Base-by-base conservation (phyloP, 805 yeast genomes). In the Wickerhamia fluorescens region DNA sequence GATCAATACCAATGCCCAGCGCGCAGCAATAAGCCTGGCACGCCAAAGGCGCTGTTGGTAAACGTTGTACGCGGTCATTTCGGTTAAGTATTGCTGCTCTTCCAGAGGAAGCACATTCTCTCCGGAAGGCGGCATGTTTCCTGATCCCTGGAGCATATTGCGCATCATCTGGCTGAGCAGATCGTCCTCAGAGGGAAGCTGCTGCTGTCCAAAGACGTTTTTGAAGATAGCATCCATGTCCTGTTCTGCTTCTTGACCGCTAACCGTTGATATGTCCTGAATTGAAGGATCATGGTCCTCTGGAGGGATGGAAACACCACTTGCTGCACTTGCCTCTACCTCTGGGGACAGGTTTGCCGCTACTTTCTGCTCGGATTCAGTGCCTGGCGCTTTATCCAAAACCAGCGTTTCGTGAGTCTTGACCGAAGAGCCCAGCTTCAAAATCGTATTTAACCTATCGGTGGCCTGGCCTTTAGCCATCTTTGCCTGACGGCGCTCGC, bases 401-500 rank as follows among this genome's bases (percentile, higher is more conserved):
- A 58, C 60, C n/a, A 49, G 58, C 0, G 48, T 6, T 6, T 48
- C 34, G 11, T 51, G 28, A 5, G 20, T 7, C 24, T 58, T 56
- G 17, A 59, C 60, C 3, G 66, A 58, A 2, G 63, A 51, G 5
- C 67, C 66, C 37, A 50, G 63, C 8, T 55, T 40, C 31, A 62
- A 47, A 14, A 63, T 63, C 15, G 34, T 66, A 37, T 68, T 72
- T 42, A 78, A 51, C 36, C 86, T 56, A 13, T 61, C 61, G 3
- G 71, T 45, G 13, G 76, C 79, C 25, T 68, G 68, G 4, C 78
- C 78, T 37, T 66, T 62, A 28, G 61, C 54, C 61, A 78, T 65
- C 47, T 75, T 77, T 37, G 80, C 77, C 24, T 72, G 77, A 45
- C 86, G 66, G 46, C 81, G 66, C 45, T 78, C 83, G 34, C 83